phyloP scores from a whole-genome alignment of 2,329 filamentous ascomycete genomes.

The Fusarium algeriense region DNA sequence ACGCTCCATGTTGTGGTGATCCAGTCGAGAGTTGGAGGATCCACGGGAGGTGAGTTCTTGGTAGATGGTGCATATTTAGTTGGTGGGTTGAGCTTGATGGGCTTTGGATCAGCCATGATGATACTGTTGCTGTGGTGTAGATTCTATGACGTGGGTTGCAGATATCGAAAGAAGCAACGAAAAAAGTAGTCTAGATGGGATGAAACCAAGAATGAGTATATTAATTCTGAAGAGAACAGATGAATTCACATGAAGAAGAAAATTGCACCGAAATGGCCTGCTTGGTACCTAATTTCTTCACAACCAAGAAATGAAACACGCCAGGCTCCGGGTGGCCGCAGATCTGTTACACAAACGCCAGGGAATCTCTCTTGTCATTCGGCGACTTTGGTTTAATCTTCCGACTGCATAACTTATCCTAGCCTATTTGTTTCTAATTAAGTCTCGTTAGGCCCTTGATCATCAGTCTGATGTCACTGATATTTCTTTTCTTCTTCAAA shows the following conservation, averaged over 20 bases:
- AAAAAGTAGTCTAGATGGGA: neutral
- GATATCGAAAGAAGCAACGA: neutral
- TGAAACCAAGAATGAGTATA: slow-evolving; percentile 2
- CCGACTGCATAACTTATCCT: slow-evolving; percentile 29
- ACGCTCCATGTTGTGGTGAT: slow-evolving; percentile 78
- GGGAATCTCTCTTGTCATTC: slow-evolving; percentile 7
- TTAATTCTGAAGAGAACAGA: neutral
- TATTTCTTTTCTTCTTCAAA: neutral
- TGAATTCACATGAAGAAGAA: slow-evolving; percentile 8
- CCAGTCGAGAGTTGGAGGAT: slow-evolving; percentile 66
- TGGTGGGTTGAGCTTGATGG: slow-evolving; percentile 54
- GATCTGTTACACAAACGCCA: slow-evolving; percentile 14
- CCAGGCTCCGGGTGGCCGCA: slow-evolving; percentile 29
- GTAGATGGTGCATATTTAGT: slow-evolving; percentile 61
- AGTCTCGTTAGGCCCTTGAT: neutral
- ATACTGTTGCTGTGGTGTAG: slow-evolving; percentile 1
- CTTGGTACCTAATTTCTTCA: slow-evolving; percentile 29
- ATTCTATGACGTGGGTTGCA: neutral
- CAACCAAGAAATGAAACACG: slow-evolving; percentile 31
- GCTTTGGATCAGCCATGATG: slow-evolving; percentile 33
- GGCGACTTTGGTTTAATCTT: slow-evolving; percentile 13
- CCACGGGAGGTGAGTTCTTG: slow-evolving; percentile 47
- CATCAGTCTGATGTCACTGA: slow-evolving; percentile 26
- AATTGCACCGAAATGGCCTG: slow-evolving; percentile 3
- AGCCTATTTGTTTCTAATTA: slow-evolving; percentile 13